A percentile compares a stretch with the other conserved stretches of the same genome.
These are phyloP conservation scores for Xenosphaeropsis pyriputrescens DNA, from an alignment of 2,329 filamentous ascomycete genomes.

Conservation along the genomic window DNA sequence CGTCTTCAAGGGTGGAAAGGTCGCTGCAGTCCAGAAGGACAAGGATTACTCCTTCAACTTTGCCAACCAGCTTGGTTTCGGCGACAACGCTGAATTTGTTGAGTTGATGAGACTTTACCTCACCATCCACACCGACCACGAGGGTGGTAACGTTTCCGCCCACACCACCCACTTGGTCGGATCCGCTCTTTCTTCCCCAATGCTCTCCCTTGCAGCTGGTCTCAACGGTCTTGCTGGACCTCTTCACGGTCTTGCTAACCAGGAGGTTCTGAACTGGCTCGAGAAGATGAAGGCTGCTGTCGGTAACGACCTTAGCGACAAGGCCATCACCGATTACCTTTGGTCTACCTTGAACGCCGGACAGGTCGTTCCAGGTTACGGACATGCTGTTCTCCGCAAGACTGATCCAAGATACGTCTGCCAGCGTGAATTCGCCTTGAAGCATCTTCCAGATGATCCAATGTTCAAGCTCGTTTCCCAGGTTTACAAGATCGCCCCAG, in stretches of 20 bases:
- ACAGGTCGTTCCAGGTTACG: conserved; percentile 95
- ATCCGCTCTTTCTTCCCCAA: conserved; percentile 89
- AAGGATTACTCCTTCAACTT: conserved; percentile 99
- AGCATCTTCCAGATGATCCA: conserved; percentile 42
- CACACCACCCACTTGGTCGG: conserved; percentile 98
- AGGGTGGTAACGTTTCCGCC: conserved; percentile 96
- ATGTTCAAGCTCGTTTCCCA: conserved; percentile 99
- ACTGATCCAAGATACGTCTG: conserved; percentile 98
- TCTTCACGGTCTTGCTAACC: conserved; percentile 97
- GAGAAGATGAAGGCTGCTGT: conserved; percentile 95
- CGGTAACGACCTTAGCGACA: conserved; percentile 89
- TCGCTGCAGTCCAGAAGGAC: conserved; percentile 89
- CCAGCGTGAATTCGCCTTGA: conserved; percentile 43
- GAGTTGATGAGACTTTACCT: conserved; percentile 98
- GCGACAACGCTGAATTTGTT: conserved; percentile 88
- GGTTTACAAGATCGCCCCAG: conserved; percentile 99
- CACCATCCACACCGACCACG: conserved; percentile 99
- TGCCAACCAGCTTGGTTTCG: conserved; percentile 97
- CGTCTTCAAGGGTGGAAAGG: conserved; percentile 99
- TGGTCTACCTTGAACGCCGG: conserved; percentile 94
- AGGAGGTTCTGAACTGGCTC: conserved; percentile 99
- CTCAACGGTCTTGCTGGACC: conserved; percentile 96
- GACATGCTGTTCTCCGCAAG: conserved; percentile 98
- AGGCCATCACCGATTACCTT: conserved; percentile 96
- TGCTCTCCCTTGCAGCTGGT: conserved; percentile 91